These are phyloP conservation scores for Teunomyces cretensis DNA, from an alignment of 805 yeast species.

Conservation along the genomic window DNA sequence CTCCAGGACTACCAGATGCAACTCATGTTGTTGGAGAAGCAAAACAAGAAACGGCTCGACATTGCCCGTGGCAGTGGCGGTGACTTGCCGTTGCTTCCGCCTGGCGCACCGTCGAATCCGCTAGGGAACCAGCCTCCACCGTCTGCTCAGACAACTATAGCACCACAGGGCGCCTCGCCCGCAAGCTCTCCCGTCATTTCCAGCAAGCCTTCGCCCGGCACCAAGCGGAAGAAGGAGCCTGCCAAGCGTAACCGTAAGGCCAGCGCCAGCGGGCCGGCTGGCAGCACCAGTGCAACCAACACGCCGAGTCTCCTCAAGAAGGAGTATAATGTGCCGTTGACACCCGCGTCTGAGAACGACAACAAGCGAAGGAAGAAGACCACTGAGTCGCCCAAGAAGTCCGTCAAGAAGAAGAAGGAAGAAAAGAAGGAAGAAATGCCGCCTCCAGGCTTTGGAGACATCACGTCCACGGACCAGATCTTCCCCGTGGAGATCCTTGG, in stretches of 20 bases:
- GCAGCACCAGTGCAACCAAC: conserved; percentile 16
- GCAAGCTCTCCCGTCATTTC: conserved; percentile 30
- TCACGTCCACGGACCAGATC: conserved; percentile 28
- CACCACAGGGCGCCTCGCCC: conserved; percentile 11
- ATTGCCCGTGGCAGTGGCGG: conserved; percentile 42
- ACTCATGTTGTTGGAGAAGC: conserved; percentile 69
- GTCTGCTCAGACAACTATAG: no score
- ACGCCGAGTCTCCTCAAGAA: conserved; percentile 28
- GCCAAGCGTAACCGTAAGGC: conserved; percentile 34
- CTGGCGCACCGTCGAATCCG: no score
- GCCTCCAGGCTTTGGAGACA: conserved; percentile 23
- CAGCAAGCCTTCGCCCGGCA: conserved; percentile 36
- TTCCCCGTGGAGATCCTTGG: conserved; percentile 37
- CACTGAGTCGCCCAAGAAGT: conserved; percentile 37
- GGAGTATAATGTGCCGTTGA: conserved; percentile 39
- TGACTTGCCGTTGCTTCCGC: background rate
- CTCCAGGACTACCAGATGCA: conserved; percentile 82
- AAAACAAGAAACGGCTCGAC: conserved; percentile 67
- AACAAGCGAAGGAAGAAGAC: conserved; percentile 30
- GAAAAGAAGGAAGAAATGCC: conserved; percentile 24
- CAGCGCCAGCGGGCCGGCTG: conserved; percentile 19
- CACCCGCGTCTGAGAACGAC: conserved; percentile 39
- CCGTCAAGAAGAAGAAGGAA: conserved; percentile 20
- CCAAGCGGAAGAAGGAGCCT: conserved; percentile 31
- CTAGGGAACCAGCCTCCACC: no score